Evolutionary conservation across 1,284 basidiomycete genomes (phyloP).

Genomic region (Bondarzewia mesenterica): DNA sequence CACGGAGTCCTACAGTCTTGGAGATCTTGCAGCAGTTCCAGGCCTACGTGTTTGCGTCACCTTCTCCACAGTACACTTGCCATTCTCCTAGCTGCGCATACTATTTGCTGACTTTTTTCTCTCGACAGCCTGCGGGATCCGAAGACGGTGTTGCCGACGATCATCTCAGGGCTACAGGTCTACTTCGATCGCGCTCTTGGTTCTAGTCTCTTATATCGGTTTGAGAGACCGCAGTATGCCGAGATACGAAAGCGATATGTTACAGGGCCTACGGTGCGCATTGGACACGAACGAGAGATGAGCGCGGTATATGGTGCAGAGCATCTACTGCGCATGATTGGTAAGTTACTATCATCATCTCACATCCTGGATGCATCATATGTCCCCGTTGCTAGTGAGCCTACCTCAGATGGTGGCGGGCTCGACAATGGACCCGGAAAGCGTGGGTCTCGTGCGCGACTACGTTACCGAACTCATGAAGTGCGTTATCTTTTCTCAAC

Average conservation of each 20-base stretch:
- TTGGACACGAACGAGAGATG: slow-evolving; percentile 78
- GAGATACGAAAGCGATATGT: slow-evolving; percentile 73
- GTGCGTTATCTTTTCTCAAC: slow-evolving; percentile 41
- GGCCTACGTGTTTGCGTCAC: slow-evolving; percentile 45
- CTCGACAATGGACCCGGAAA: slow-evolving; percentile 89
- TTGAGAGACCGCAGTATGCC: slow-evolving; percentile 90
- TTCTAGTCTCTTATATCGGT: slow-evolving; percentile 87
- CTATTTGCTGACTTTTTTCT: not conserved
- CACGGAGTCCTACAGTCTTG: slow-evolving; percentile 75
- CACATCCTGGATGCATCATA: no score
- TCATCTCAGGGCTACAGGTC: slow-evolving; percentile 82
- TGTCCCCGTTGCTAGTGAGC: slow-evolving; percentile 35
- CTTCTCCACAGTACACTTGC: slow-evolving; percentile 39
- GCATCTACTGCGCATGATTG: slow-evolving; percentile 87
- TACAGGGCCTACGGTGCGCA: slow-evolving; percentile 58
- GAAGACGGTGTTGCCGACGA: slow-evolving; percentile 60
- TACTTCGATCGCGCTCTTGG: slow-evolving; percentile 94
- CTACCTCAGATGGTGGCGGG: slow-evolving; percentile 80
- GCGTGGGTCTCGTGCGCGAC: slow-evolving; percentile 76
- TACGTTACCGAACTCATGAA: slow-evolving; percentile 85
- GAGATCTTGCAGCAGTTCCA: slow-evolving; percentile 79
- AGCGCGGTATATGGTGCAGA: slow-evolving; percentile 92
- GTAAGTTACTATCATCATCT: slow-evolving; percentile 30
- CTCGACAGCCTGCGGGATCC: slow-evolving; percentile 52
- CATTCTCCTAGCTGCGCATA: slow-evolving; percentile 26